Conservation (phyloP, 306 rosid species). For the Glycyrrhiza uralensis region DNA sequence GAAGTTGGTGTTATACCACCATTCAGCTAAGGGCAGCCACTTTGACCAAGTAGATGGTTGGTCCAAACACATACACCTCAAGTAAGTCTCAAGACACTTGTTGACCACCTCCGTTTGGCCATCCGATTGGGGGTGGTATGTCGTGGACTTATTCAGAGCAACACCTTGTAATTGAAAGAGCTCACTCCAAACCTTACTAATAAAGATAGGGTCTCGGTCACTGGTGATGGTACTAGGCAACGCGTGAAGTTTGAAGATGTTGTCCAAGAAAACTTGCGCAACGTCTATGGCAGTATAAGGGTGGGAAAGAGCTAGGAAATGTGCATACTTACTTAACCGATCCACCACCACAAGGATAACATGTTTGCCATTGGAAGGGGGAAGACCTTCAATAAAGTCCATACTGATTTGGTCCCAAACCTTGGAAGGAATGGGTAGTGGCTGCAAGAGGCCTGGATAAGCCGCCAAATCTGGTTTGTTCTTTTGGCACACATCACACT, state of each 20-base stretch:
- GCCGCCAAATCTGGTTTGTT: neutral
- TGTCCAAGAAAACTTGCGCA: neutral
- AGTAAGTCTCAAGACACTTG: no score
- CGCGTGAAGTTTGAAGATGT: neutral
- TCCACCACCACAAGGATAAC: neutral
- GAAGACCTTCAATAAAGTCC: neutral
- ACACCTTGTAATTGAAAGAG: no score
- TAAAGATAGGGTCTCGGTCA: no score
- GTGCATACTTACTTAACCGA: neutral
- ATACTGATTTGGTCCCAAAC: neutral
- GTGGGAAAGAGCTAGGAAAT: neutral
- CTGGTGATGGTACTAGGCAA: no score
- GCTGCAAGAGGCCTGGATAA: neutral
- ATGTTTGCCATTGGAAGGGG: neutral
- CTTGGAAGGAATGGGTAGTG: neutral
- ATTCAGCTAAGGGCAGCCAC: no score
- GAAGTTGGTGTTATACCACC: no score
- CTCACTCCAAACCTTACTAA: no score
- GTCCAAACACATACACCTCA: no score
- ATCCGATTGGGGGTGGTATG: no score
- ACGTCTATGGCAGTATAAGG: slow-evolving; percentile 31
- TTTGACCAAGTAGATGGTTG: no score
- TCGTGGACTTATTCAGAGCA: no score
- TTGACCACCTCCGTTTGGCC: no score
- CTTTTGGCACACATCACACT: neutral